A percentile compares a stretch with the other conserved stretches of the same genome.
Evolutionary conservation across 805 yeast genomes (phyloP).

Genomic region (Deakozyma indianensis): DNA sequence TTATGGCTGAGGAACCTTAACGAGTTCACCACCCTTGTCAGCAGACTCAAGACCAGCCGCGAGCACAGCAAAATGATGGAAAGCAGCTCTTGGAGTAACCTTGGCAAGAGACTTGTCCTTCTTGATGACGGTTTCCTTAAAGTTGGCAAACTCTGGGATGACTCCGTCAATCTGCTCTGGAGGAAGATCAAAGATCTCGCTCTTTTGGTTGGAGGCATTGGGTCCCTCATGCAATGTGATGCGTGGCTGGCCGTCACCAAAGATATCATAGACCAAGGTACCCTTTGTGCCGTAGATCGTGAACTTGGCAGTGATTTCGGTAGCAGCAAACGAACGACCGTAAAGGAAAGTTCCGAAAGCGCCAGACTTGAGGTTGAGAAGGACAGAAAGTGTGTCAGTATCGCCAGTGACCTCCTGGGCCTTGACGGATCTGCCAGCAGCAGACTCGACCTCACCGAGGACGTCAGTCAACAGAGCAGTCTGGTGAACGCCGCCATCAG

Average conservation of each 20-base stretch:
- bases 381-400: slow-evolving; percentile 67
- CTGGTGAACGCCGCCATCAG: slow-evolving; percentile 97
- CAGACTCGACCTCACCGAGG: slow-evolving; percentile 56
- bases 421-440: slow-evolving; percentile 68
- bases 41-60: slow-evolving; percentile 75
- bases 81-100: slow-evolving; percentile 62
- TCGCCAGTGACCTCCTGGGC: slow-evolving; percentile 64
- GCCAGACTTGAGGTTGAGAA: slow-evolving; percentile 44
- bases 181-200: slow-evolving; percentile 8
- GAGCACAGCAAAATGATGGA: slow-evolving; percentile 85
- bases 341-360: slow-evolving; percentile 75
- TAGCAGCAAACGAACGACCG: slow-evolving; percentile 77
- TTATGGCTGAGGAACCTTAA: slow-evolving; percentile 14
- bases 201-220: slow-evolving; percentile 16
- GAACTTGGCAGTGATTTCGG: slow-evolving; percentile 52
- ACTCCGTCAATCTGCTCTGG: slow-evolving; percentile 39
- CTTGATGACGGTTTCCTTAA: slow-evolving; percentile 42
- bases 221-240: slow-evolving; percentile 15
- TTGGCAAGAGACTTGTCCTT: slow-evolving; percentile 45
- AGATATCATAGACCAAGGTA: slow-evolving; percentile 49
- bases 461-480: slow-evolving; percentile 73
- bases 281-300: slow-evolving; percentile 72
- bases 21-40: slow-evolving; percentile 21
- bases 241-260: background rate
- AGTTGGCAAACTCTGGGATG: slow-evolving; percentile 37